phyloP scores from a whole-genome alignment of 2,329 filamentous ascomycete genomes.

The Septoria petroselini region DNA sequence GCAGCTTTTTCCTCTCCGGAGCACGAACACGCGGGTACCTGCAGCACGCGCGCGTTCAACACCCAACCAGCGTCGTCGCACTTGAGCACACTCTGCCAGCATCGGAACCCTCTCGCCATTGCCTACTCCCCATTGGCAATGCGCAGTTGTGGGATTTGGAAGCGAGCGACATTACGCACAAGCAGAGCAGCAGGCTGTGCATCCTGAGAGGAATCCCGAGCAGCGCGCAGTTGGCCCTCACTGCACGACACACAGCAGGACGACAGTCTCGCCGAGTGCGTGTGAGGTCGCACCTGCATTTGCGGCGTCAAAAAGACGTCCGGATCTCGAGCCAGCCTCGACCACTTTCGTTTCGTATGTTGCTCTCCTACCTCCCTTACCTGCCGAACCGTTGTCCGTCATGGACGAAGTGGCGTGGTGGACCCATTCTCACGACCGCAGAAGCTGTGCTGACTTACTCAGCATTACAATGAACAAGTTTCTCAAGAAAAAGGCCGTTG shows the following conservation, averaged over 20 bases:
- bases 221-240: not conserved
- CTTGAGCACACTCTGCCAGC: constrained; percentile 10
- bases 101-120: constrained; percentile 5
- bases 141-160: constrained; percentile 12
- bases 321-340: constrained; percentile 14
- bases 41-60: constrained; percentile 3
- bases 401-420: constrained; percentile 12
- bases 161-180: constrained; percentile 9
- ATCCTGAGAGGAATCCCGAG: constrained; percentile 1
- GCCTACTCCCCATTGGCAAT: constrained; percentile 11
- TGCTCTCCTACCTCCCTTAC: not conserved
- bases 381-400: constrained; percentile 1
- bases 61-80: constrained; percentile 9
- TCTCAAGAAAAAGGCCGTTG: constrained; percentile 68
- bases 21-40: constrained; percentile 9
- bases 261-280: constrained; percentile 10
- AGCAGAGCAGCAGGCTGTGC: constrained; percentile 3
- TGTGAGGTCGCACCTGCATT: constrained; percentile 14
- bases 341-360: constrained; percentile 22
- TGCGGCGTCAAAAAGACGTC: constrained; percentile 7
- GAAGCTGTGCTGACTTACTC: constrained; percentile 24
- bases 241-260: not conserved
- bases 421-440: constrained; percentile 1
- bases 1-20: not conserved
- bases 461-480: constrained; percentile 68